phyloP scores from a whole-genome alignment of 495 filamentous ascomycete species.

The Talaromyces stipitatus region DNA sequence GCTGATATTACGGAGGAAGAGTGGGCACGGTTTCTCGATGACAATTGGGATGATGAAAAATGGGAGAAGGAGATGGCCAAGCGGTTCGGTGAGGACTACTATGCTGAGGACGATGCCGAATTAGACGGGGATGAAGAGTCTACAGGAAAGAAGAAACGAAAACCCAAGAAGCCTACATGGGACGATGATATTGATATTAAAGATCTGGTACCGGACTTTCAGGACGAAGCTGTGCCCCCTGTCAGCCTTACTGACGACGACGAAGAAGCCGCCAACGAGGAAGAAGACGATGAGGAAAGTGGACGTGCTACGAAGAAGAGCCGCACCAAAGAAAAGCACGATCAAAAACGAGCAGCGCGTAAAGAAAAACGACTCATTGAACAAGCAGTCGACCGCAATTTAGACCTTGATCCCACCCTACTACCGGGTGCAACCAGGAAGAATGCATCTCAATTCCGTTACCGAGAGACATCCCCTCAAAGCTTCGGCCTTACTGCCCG shows the following conservation, averaged over 20 bases:
- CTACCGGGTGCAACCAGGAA: conserved; percentile 48
- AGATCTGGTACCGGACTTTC: conserved; percentile 82
- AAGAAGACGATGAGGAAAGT: conserved; percentile 28
- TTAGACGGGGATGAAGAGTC: conserved; percentile 29
- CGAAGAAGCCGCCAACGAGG: conserved; percentile 41
- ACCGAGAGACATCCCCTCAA: conserved; percentile 86
- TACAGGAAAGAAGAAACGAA: conserved; percentile 45
- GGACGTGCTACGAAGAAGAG: conserved; percentile 41
- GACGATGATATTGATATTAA: conserved; percentile 95
- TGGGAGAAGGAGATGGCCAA: conserved; percentile 88
- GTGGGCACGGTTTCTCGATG: conserved; percentile 75
- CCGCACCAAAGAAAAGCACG: conserved; percentile 57
- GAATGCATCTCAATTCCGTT: conserved; percentile 60
- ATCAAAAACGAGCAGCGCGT: conserved; percentile 66
- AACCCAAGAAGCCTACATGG: conserved; percentile 86
- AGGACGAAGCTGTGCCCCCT: conserved; percentile 49
- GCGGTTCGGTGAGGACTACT: conserved; percentile 83
- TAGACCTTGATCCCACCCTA: conserved; percentile 61
- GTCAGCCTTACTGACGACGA: conserved; percentile 49
- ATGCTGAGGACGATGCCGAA: conserved; percentile 52
- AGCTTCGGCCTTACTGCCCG: conserved; percentile 81
- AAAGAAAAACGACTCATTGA: conserved; percentile 78
- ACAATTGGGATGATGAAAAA: conserved; percentile 72
- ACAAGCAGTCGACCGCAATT: conserved; percentile 72
- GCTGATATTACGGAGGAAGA: conserved; percentile 65